Percentiles rank a stretch among this genome's conserved stretches.
phyloP scores from a whole-genome alignment of 768 basidiomycete species.

The Dentipellis sp. region DNA sequence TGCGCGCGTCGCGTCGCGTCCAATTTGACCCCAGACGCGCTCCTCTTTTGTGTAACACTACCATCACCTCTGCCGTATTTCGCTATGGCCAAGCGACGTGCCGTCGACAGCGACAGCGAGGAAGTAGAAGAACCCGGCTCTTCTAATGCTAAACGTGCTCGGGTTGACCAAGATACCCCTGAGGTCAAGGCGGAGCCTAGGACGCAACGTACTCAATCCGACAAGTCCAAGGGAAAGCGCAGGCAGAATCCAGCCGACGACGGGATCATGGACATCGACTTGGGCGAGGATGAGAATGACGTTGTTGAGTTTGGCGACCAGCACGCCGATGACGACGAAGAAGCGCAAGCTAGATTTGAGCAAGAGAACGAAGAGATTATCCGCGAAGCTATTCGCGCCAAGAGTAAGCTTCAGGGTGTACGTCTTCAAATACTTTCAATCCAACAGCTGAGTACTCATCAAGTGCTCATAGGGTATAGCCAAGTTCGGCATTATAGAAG shows the following conservation, averaged over 20 bases:
- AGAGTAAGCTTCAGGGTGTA: constrained; percentile 37
- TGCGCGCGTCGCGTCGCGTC: constrained; percentile 1
- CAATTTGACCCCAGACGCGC: not conserved
- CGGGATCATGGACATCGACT: constrained; percentile 8
- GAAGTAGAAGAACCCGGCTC: not conserved
- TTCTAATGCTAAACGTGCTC: constrained; percentile 9
- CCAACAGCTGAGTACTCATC: not conserved
- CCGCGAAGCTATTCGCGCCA: constrained; percentile 41
- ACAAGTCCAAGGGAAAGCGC: constrained; percentile 7
- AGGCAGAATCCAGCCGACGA: constrained; percentile 4
- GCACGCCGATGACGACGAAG: constrained; percentile 26
- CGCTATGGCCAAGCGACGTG: constrained; percentile 12
- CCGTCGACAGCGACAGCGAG: constrained; percentile 12
- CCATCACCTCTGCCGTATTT: not conserved
- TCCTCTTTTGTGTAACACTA: not conserved
- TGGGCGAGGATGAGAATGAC: constrained; percentile 16
- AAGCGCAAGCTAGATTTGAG: constrained; percentile 61
- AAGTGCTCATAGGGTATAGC: constrained; percentile 50
- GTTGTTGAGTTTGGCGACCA: constrained; percentile 8
- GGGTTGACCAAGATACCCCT: not conserved
- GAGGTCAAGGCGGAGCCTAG: constrained; percentile 1
- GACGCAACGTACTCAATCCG: not conserved
- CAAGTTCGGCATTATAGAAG: constrained; percentile 82
- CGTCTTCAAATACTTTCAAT: constrained; percentile 14
- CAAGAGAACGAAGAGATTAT: constrained; percentile 48